phyloP scores from a whole-genome alignment of 192 early-diverging fungal genomes.

The Coemansia sp. region DNA sequence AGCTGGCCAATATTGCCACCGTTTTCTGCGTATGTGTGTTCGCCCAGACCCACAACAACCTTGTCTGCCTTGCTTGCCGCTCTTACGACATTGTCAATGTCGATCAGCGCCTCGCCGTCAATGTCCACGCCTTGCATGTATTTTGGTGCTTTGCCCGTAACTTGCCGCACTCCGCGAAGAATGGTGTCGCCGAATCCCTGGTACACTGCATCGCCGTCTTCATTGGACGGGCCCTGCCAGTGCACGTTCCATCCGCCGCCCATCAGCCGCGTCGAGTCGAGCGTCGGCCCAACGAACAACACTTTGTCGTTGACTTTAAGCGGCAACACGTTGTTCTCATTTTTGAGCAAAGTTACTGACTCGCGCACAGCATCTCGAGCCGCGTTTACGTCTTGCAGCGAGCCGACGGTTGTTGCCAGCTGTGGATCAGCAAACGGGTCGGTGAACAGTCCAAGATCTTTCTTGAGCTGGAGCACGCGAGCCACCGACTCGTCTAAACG shows the following conservation, averaged over 20 bases:
- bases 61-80: slow-evolving; percentile 53
- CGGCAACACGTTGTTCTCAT: slow-evolving; percentile 53
- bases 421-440: slow-evolving; percentile 35
- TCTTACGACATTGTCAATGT: slow-evolving; percentile 38
- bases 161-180: slow-evolving; percentile 26
- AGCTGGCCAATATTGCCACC: slow-evolving; percentile 58
- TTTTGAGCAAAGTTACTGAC: slow-evolving; percentile 62
- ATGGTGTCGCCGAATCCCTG: slow-evolving; percentile 36
- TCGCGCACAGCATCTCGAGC: slow-evolving; percentile 57
- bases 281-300: slow-evolving; percentile 60
- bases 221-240: slow-evolving; percentile 56
- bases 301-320: slow-evolving; percentile 48
- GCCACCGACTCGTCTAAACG: slow-evolving; percentile 57
- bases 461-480: slow-evolving; percentile 63
- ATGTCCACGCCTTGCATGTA: slow-evolving; percentile 53
- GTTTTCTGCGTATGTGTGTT: slow-evolving; percentile 61
- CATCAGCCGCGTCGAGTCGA: slow-evolving; percentile 56
- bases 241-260: slow-evolving; percentile 65
- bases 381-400: slow-evolving; percentile 51
- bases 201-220: slow-evolving; percentile 53
- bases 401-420: slow-evolving; percentile 50
- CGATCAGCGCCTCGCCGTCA: slow-evolving; percentile 49
- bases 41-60: slow-evolving; percentile 58
- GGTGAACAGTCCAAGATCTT: slow-evolving; percentile 65
- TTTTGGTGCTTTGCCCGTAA: slow-evolving; percentile 21